Percentiles rank a stretch among this genome's conserved stretches.
These are phyloP conservation scores for Phytophthora pistaciae DNA, from an alignment of 352 stramenopile species.

Conservation along the genomic window DNA sequence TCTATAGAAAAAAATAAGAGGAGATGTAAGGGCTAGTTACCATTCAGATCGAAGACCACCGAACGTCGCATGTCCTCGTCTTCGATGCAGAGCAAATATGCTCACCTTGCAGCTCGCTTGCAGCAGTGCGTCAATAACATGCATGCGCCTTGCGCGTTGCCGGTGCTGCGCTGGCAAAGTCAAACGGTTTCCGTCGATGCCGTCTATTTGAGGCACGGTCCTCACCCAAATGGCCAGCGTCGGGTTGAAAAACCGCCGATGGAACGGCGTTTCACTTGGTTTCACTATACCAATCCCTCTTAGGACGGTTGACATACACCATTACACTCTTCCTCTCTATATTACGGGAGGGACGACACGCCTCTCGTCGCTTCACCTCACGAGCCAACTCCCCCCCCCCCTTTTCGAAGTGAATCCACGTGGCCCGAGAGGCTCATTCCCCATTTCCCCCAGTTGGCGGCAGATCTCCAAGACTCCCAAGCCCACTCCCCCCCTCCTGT, in stretches of 20 bases:
- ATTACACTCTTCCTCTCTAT: not conserved
- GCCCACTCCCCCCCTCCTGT: not conserved
- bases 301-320: conserved; percentile 17
- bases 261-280: conserved; percentile 19
- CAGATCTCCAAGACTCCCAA: conserved; percentile 33
- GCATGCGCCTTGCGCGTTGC: not conserved
- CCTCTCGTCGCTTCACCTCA: not conserved
- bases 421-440: conserved; percentile 32
- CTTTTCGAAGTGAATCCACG: conserved; percentile 6
- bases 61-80: no score
- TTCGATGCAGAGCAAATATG: no score
- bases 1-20: not conserved
- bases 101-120: no score
- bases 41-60: not conserved
- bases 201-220: conserved; percentile 17
- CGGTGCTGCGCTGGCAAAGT: not conserved
- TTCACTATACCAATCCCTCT: conserved; percentile 22
- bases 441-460: conserved; percentile 37
- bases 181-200: not conserved
- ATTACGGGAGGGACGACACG: conserved; percentile 21
- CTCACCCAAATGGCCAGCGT: conserved; percentile 22
- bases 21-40: no score
- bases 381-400: not conserved
- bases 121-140: not conserved
- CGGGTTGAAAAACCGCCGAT: conserved; percentile 22